phyloP scores from a whole-genome alignment of 805 yeast genomes.

The Starmera caribaea region DNA sequence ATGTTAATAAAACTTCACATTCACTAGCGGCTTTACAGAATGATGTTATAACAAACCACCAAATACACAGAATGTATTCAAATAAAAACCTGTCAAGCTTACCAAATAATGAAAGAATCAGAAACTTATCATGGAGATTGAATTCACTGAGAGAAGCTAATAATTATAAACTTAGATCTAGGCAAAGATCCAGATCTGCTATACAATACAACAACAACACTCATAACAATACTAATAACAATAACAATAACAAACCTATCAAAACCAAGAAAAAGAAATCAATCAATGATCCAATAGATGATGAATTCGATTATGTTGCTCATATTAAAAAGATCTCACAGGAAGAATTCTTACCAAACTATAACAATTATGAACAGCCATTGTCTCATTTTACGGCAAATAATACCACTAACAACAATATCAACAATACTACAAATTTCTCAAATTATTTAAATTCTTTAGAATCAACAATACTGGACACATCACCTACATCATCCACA shows the following conservation, averaged over 20 bases:
- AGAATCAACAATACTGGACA: conserved; percentile 2
- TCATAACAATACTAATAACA: not conserved
- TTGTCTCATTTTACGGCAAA: not conserved
- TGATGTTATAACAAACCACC: conserved; percentile 1
- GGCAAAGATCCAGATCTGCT: not conserved
- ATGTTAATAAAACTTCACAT: no score
- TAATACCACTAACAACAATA: not conserved
- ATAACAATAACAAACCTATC: not conserved
- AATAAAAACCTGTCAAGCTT: not conserved
- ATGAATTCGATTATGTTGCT: conserved; percentile 52
- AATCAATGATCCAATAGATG: conserved; percentile 29
- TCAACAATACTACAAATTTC: not conserved
- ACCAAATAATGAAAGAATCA: conserved; percentile 3
- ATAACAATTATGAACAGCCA: conserved; percentile 7
- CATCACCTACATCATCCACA: conserved; percentile 2
- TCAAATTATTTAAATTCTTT: not conserved
- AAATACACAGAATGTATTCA: not conserved
- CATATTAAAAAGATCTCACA: conserved; percentile 47
- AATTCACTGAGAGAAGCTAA: not conserved
- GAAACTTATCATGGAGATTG: conserved; percentile 5
- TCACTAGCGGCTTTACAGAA: not conserved
- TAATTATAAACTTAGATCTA: not conserved
- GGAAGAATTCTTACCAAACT: conserved; percentile 14
- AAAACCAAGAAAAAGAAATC: not conserved
- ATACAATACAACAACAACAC: not conserved